Conservation (phyloP, 1,284 basidiomycete species). For the Phlebopus sp. region DNA sequence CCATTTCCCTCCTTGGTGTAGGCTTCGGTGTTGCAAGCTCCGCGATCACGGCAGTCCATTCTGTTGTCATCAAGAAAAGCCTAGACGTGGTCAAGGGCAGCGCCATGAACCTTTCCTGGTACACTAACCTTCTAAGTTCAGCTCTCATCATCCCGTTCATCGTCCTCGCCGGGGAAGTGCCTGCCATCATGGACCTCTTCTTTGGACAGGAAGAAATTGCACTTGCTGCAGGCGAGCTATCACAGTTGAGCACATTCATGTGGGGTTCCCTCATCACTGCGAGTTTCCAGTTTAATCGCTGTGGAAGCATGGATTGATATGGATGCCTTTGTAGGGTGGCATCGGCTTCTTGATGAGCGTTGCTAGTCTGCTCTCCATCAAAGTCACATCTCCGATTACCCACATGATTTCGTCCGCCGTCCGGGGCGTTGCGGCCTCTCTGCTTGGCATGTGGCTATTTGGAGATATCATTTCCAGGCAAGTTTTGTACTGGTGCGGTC, state of each 20-base stretch:
- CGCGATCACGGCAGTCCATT: constrained; percentile 76
- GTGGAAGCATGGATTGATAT: constrained; percentile 4
- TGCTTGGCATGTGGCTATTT: constrained; percentile 76
- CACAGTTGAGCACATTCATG: constrained; percentile 63
- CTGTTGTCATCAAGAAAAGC: constrained; percentile 83
- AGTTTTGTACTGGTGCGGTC: constrained; percentile 28
- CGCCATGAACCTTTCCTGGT: constrained; percentile 80
- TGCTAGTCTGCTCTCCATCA: constrained; percentile 85
- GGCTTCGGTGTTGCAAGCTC: constrained; percentile 76
- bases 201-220: constrained; percentile 42
- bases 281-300: constrained; percentile 23
- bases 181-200: constrained; percentile 57
- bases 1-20: constrained; percentile 62
- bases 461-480: constrained; percentile 71
- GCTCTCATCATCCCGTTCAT: constrained; percentile 64
- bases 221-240: constrained; percentile 37
- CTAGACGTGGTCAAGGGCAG: constrained; percentile 74
- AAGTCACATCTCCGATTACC: constrained; percentile 88
- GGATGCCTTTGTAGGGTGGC: constrained; percentile 49
- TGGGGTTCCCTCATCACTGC: constrained; percentile 78
- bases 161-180: constrained; percentile 68
- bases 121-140: constrained; percentile 76
- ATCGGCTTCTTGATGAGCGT: constrained; percentile 89
- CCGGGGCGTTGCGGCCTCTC: constrained; percentile 76
- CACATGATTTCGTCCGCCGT: constrained; percentile 90